A percentile compares a stretch with the other conserved stretches of the same genome.
phyloP scores from a whole-genome alignment of 2,329 filamentous ascomycete genomes.

The Pezicula neosporulosa region DNA sequence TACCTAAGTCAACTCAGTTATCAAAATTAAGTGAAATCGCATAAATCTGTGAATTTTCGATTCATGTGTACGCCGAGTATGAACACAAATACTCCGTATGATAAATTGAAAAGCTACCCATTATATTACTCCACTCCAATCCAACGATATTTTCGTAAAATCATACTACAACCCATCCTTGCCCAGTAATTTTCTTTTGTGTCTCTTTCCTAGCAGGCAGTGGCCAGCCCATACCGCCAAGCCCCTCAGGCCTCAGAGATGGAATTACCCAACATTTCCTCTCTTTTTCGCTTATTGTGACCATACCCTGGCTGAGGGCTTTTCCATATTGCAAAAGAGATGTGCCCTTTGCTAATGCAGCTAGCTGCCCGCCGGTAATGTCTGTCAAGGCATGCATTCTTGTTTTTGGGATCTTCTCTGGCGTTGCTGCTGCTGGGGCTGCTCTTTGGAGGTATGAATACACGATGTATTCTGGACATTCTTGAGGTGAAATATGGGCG shows the following conservation, averaged over 20 bases:
- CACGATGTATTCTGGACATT: constrained; percentile 83
- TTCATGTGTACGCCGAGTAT: too few relatives aligned
- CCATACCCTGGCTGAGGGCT: constrained; percentile 77
- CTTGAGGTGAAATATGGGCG: constrained; percentile 61
- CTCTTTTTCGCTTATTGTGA: constrained; percentile 40
- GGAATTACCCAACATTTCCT: constrained; percentile 84
- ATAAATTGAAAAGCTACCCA: too few relatives aligned
- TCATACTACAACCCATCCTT: constrained; percentile 61
- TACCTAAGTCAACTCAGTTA: too few relatives aligned
- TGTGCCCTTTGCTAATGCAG: constrained; percentile 77
- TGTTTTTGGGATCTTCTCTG: constrained; percentile 63
- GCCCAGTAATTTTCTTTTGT: constrained; percentile 69
- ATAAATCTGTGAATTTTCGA: too few relatives aligned
- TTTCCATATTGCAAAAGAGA: constrained; percentile 83
- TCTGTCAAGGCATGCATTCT: constrained; percentile 87
- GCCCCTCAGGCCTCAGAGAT: constrained; percentile 66
- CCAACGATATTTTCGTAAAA: neutral
- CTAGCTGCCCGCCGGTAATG: constrained; percentile 71
- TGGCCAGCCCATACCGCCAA: constrained; percentile 73
- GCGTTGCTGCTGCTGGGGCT: constrained; percentile 41
- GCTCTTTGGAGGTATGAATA: constrained; percentile 82
- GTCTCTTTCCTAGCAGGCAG: constrained; percentile 80
- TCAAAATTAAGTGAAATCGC: too few relatives aligned
- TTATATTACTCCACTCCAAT: too few relatives aligned
- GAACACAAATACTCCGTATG: too few relatives aligned